Conservation (phyloP, 2,329 filamentous ascomycete genomes). For the Ophiostoma quercus region DNA sequence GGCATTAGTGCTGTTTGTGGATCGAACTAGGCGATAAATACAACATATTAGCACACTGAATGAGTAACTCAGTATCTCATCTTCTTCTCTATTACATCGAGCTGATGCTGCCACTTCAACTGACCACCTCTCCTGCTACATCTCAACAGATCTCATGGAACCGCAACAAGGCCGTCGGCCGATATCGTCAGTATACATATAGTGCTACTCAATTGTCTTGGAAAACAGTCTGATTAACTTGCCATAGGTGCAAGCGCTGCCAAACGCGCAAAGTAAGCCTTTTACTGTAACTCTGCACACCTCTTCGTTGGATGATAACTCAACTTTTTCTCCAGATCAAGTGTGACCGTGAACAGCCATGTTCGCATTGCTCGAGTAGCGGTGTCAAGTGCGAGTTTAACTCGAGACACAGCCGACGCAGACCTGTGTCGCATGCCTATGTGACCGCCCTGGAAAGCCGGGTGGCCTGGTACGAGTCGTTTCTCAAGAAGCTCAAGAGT, state of each 20-base stretch:
- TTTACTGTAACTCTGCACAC: neutral
- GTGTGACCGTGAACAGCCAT: conserved; percentile 1
- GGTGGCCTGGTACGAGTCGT: conserved; percentile 4
- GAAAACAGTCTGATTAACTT: neutral
- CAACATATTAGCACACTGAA: neutral
- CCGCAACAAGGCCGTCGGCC: neutral
- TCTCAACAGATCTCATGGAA: neutral
- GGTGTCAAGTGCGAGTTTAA: neutral
- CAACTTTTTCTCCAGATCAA: neutral
- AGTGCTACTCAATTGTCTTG: neutral
- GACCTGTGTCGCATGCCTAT: neutral
- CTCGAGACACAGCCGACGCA: neutral
- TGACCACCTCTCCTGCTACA: neutral
- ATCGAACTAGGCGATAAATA: neutral
- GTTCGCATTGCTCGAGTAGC: neutral
- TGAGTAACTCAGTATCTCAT: neutral
- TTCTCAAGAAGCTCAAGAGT: neutral
- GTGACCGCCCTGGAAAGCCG: neutral
- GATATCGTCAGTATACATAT: neutral
- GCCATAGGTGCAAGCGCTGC: neutral
- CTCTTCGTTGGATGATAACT: neutral
- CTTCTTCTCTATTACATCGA: neutral
- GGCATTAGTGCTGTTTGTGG: neutral
- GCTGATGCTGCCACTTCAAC: neutral
- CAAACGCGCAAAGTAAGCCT: neutral